A percentile compares a stretch with the other conserved stretches of the same genome.
Evolutionary conservation across 306 rosid species (phyloP).

Genomic region (Senna siamea): DNA sequence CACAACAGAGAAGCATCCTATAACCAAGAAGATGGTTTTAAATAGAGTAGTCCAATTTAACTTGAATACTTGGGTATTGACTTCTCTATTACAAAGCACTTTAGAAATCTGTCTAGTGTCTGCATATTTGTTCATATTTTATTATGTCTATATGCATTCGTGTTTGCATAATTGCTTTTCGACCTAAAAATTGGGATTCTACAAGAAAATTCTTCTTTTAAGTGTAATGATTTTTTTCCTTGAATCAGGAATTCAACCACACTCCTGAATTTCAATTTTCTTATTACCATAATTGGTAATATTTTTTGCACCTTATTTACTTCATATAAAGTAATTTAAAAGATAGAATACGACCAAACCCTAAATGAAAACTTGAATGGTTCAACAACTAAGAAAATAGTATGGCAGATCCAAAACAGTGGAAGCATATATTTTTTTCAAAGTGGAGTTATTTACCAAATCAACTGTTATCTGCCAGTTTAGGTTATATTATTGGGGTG

Average conservation of each 20-base stretch:
- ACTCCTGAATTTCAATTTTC: conserved; percentile 7
- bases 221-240: conserved; percentile 16
- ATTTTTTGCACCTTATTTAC: background rate
- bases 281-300: background rate
- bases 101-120: conserved; percentile 13
- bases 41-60: conserved; percentile 82
- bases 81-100: conserved; percentile 30
- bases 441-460: background rate
- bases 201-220: conserved; percentile 28
- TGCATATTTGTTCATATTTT: conserved; percentile 27
- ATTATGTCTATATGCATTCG: too few species aligned
- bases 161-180: too few species aligned
- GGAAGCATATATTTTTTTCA: background rate
- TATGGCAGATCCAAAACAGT: background rate
- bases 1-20: conserved; percentile 92
- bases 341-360: background rate
- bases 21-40: conserved; percentile 83
- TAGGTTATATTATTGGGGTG: background rate
- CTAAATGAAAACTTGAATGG: conserved; percentile 12
- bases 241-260: background rate
- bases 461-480: conserved; percentile 13
- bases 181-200: conserved; percentile 20
- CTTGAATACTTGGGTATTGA: conserved; percentile 67
- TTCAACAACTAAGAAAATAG: background rate
- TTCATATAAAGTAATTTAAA: conserved; percentile 6